A percentile compares a stretch with the other conserved stretches of the same genome.
Conservation (phyloP, 2,329 filamentous ascomycete genomes). For the Annulohypoxylon truncatum region DNA sequence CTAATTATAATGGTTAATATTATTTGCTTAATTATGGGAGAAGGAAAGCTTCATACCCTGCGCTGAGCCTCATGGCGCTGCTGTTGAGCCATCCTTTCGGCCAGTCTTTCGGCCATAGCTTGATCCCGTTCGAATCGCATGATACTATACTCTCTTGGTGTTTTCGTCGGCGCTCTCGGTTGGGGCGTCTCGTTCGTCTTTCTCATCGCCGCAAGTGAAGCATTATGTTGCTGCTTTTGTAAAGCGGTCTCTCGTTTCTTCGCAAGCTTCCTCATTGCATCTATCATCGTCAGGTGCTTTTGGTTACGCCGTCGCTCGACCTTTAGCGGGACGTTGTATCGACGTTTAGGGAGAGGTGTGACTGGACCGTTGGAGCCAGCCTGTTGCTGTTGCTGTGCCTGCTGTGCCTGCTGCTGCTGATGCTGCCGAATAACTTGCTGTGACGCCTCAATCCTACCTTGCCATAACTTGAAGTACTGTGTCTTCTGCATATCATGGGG, state of each 20-base stretch:
- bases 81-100: conserved; percentile 68
- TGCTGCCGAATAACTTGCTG: conserved; percentile 68
- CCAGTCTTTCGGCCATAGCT: conserved; percentile 68
- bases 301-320: conserved; percentile 90
- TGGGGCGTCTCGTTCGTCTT: conserved; percentile 77
- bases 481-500: conserved; percentile 95
- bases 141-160: conserved; percentile 89
- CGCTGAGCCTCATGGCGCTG: conserved; percentile 67
- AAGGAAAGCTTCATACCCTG: conserved; percentile 59
- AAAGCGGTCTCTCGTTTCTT: conserved; percentile 89
- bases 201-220: conserved; percentile 80
- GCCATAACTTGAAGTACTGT: conserved; percentile 87
- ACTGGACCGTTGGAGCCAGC: conserved; percentile 54
- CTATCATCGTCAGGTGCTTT: conserved; percentile 87
- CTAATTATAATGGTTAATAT: conserved; percentile 48
- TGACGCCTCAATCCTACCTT: conserved; percentile 68
- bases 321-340: conserved; percentile 81
- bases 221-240: conserved; percentile 88
- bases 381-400: conserved; percentile 50
- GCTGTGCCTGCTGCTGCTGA: conserved; percentile 54
- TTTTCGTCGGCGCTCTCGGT: conserved; percentile 69
- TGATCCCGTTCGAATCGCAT: conserved; percentile 90
- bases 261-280: conserved; percentile 93
- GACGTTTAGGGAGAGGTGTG: conserved; percentile 67
- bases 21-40: conserved; percentile 28